A percentile compares a stretch with the other conserved stretches of the same genome.
Evolutionary conservation across 1,284 basidiomycete genomes (phyloP).

Genomic region (Malassezia brasiliensis): DNA sequence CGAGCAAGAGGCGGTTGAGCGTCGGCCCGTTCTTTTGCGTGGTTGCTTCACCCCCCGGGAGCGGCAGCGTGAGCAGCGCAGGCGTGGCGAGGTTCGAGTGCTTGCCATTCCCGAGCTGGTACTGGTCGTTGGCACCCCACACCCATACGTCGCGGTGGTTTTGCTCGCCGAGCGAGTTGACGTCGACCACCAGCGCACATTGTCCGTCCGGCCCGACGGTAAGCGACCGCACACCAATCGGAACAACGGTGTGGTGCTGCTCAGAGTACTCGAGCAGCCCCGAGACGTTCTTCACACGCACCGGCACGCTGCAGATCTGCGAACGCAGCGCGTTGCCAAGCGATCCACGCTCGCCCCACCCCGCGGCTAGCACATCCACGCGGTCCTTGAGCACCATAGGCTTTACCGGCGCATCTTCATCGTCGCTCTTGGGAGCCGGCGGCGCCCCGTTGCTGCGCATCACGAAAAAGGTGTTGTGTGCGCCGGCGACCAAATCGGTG

Average conservation of each 20-base stretch:
- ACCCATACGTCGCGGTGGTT: conserved; percentile 53
- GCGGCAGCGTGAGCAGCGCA: conserved; percentile 53
- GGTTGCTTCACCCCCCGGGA: conserved; percentile 14
- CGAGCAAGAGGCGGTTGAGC: conserved; percentile 10
- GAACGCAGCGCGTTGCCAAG: conserved; percentile 72
- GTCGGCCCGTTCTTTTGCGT: neutral
- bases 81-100: conserved; percentile 65
- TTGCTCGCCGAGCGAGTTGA: conserved; percentile 28
- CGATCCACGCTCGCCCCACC: conserved; percentile 74
- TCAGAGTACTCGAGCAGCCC: conserved; percentile 57
- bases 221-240: conserved; percentile 62
- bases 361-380: conserved; percentile 66
- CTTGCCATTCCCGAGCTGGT: conserved; percentile 63
- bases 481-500: conserved; percentile 51
- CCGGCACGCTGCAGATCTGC: conserved; percentile 63
- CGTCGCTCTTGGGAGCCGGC: conserved; percentile 5
- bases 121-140: conserved; percentile 49
- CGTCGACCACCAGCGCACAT: conserved; percentile 44
- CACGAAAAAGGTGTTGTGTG: conserved; percentile 41
- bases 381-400: conserved; percentile 7
- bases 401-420: conserved; percentile 16
- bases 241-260: conserved; percentile 48
- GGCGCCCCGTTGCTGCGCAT: conserved; percentile 16
- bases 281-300: conserved; percentile 69
- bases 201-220: conserved; percentile 63